Base-by-base conservation (phyloP, 306 rosid genomes). In the Arachis stenosperma region DNA sequence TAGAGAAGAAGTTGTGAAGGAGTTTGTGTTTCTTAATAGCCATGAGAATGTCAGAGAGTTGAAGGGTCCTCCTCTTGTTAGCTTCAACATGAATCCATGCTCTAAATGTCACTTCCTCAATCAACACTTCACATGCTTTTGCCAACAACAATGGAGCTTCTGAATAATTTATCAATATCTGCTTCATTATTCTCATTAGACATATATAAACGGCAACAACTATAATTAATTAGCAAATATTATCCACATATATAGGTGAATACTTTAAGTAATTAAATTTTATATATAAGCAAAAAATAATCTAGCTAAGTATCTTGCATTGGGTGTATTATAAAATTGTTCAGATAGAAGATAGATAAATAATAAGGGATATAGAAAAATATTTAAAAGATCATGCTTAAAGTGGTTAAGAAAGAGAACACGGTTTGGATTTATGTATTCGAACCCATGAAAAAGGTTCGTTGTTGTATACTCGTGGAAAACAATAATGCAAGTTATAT, bases 111-210 rank as follows among this genome's bases (percentile, higher is more conserved):
- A 84, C 75, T 71, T 84, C 87, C 63, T 51, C 66, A 15, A 84
- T 70, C 71, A 80, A 80, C 3, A 81, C 65, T 67, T 81, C 88
- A 52, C 83, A 81, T 5, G 85, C 85, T 75, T 74, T 81, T 1
- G 83, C 64, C 3, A 84, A 54, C 36, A 84, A 2, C 12, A 62
- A 10, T 0, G 82, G 80, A 54, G 79, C 60, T 30, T 83, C 87
- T 22, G 65, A 52, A 29, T 79, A 52, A 29, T 79, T 67, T 4
- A 79, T 39, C 84, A 4, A 2, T 33, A 62, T 54, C 79, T 76
- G 73, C 29, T 10, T 22, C 27, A 22, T 22, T 22, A 22, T 22
- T 22, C 27, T 22, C 27, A 22, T 22, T 22, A 22, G 27, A 22
- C 27, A 22, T 22, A 22, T 22, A 22, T 22, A 22, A 22, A 22